These are phyloP conservation scores for Casuarina equisetifolia DNA, from an alignment of 306 rosid species.

Conservation along the genomic window DNA sequence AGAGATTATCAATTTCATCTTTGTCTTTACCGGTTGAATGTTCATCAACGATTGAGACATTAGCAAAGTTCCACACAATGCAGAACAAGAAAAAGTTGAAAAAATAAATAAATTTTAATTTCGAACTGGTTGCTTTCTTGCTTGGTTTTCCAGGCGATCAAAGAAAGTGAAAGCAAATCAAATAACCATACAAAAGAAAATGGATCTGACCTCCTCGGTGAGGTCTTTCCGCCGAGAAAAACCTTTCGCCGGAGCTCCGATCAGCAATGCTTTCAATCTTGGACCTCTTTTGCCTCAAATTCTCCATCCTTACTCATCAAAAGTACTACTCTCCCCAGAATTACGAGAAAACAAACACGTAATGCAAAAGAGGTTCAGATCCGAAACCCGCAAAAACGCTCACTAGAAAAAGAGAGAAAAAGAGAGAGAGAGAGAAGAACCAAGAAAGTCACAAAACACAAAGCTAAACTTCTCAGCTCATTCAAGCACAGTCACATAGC, in stretches of 20 bases:
- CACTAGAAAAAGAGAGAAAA: not conserved
- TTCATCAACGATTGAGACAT: not conserved
- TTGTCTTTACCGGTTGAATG: not conserved
- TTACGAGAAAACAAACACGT: not conserved
- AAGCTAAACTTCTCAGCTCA: constrained; percentile 27
- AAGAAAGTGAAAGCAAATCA: not conserved
- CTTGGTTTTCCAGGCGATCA: constrained; percentile 10
- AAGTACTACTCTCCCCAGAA: not conserved
- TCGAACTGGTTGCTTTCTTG: not conserved
- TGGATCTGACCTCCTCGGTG: constrained; percentile 44
- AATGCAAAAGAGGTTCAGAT: constrained; percentile 27
- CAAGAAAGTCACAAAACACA: constrained; percentile 8
- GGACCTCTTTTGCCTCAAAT: constrained; percentile 49
- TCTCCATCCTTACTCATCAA: constrained; percentile 62
- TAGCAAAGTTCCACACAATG: not conserved
- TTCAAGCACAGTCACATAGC: not conserved
- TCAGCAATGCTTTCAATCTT: constrained; percentile 33
- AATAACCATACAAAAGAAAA: not conserved
- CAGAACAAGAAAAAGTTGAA: not conserved
- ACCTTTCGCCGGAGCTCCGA: constrained; percentile 32
- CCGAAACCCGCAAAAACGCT: not conserved
- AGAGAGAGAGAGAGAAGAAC: not conserved
- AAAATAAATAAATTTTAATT: not conserved
- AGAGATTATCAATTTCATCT: not conserved
- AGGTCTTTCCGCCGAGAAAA: constrained; percentile 29